phyloP scores from a whole-genome alignment of 352 stramenopile genomes.

The Paralagenidium karlingii region DNA sequence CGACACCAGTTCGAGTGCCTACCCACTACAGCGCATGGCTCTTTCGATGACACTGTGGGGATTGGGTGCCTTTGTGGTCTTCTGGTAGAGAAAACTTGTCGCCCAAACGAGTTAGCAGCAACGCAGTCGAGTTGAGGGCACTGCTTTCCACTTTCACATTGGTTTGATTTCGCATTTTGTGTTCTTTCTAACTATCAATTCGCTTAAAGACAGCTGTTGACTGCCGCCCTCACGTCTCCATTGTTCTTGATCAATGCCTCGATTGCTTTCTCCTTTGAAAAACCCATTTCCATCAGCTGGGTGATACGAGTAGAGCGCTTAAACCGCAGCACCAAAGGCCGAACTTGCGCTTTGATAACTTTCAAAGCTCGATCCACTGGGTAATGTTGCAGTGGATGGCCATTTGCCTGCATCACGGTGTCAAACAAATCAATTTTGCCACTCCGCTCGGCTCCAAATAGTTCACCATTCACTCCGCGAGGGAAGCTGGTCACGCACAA shows the following conservation, averaged over 20 bases:
- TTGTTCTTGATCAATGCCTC: constrained; percentile 32
- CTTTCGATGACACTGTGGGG: too few relatives aligned
- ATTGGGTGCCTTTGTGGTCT: too few relatives aligned
- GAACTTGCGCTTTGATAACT: constrained; percentile 73
- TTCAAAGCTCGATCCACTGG: constrained; percentile 69
- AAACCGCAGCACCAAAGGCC: constrained; percentile 69
- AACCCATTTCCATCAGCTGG: constrained; percentile 69
- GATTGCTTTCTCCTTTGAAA: constrained; percentile 27
- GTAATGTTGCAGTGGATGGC: constrained; percentile 72
- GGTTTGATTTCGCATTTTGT: too few relatives aligned
- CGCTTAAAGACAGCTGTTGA: constrained; percentile 1
- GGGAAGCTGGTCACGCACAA: constrained; percentile 73
- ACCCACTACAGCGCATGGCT: too few relatives aligned
- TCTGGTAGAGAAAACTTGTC: too few relatives aligned
- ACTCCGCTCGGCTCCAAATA: constrained; percentile 68
- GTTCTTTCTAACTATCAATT: neutral
- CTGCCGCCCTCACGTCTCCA: constrained; percentile 48
- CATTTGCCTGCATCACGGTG: constrained; percentile 60
- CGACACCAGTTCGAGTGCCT: neutral
- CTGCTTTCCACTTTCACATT: too few relatives aligned
- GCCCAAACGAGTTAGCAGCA: too few relatives aligned
- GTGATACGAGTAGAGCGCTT: constrained; percentile 44
- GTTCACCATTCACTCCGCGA: constrained; percentile 35
- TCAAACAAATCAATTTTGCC: constrained; percentile 64
- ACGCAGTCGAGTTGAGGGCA: too few relatives aligned